phyloP scores from a whole-genome alignment of 768 basidiomycete genomes.

The Xerocomus spinulosus region DNA sequence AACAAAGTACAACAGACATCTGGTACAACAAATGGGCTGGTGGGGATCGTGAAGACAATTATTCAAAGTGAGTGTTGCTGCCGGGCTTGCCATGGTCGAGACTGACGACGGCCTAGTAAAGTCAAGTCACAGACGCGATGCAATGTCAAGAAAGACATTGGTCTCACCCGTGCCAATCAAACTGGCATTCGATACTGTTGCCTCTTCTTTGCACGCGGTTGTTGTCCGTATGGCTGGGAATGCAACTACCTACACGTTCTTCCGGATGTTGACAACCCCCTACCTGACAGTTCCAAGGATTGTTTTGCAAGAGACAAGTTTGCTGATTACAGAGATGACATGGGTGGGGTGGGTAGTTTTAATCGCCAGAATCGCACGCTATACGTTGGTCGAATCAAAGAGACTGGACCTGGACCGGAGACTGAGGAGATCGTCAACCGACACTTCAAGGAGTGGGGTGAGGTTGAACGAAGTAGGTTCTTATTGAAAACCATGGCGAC shows the following conservation, averaged over 20 bases:
- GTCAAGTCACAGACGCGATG: constrained; percentile 92
- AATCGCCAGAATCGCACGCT: constrained; percentile 90
- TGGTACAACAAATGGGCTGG: constrained; percentile 99
- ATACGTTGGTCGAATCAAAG: constrained; percentile 92
- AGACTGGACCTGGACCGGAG: constrained; percentile 82
- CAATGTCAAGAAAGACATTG: constrained; percentile 80
- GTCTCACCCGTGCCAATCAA: constrained; percentile 92
- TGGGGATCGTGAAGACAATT: constrained; percentile 93
- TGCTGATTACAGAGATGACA: constrained; percentile 95
- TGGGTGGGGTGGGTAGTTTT: constrained; percentile 99
- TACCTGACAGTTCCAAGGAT: constrained; percentile 92
- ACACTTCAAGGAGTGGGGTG: constrained; percentile 96
- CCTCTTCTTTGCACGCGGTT: constrained; percentile 92
- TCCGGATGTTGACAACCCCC: constrained; percentile 59
- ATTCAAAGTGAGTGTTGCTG: constrained; percentile 70
- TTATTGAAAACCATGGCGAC: neutral
- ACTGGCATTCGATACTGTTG: constrained; percentile 91
- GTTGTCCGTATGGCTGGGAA: constrained; percentile 97
- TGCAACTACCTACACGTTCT: constrained; percentile 94
- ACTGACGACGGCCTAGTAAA: constrained; percentile 52
- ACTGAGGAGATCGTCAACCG: constrained; percentile 86
- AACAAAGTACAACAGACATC: constrained; percentile 53
- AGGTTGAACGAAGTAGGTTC: constrained; percentile 77
- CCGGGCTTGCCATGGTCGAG: neutral
- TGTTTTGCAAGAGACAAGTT: constrained; percentile 98